A percentile compares a stretch with the other conserved stretches of the same genome.
Evolutionary conservation across 1,284 basidiomycete genomes (phyloP).

Genomic region (Agroathelia rolfsii): DNA sequence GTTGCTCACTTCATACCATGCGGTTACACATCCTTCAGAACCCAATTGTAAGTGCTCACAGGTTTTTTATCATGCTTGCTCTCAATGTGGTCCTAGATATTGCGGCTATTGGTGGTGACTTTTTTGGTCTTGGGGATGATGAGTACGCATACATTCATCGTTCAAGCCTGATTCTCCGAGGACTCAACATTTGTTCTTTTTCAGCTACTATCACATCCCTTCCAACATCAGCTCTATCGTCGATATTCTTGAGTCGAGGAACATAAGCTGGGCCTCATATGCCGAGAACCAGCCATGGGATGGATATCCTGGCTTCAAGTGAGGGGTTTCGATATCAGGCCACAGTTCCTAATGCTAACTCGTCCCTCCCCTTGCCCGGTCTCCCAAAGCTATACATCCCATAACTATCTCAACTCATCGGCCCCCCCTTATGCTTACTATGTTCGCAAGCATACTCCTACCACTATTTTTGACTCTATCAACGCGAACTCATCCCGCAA

Average conservation of each 20-base stretch:
- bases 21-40: conserved; percentile 53
- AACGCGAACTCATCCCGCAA: conserved; percentile 31
- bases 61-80: neutral
- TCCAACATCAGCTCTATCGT: conserved; percentile 46
- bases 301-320: conserved; percentile 34
- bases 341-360: conserved; percentile 1
- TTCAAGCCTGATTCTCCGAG: conserved; percentile 16
- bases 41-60: conserved; percentile 35
- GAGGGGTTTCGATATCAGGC: conserved; percentile 13
- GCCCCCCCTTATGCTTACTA: conserved; percentile 37
- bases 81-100: conserved; percentile 19
- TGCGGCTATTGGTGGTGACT: conserved; percentile 41
- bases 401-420: conserved; percentile 34
- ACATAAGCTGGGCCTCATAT: conserved; percentile 44
- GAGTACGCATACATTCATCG: conserved; percentile 22
- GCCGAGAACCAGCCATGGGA: conserved; percentile 54
- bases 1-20: conserved; percentile 41
- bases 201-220: conserved; percentile 17
- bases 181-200: neutral
- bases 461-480: conserved; percentile 42
- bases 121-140: conserved; percentile 46
- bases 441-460: conserved; percentile 53
- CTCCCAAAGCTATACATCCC: conserved; percentile 19
- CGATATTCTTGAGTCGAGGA: conserved; percentile 53
- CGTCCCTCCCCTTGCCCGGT: neutral